phyloP scores from a whole-genome alignment of 2,329 filamentous ascomycete genomes.

The Akanthomyces dipterigenus region DNA sequence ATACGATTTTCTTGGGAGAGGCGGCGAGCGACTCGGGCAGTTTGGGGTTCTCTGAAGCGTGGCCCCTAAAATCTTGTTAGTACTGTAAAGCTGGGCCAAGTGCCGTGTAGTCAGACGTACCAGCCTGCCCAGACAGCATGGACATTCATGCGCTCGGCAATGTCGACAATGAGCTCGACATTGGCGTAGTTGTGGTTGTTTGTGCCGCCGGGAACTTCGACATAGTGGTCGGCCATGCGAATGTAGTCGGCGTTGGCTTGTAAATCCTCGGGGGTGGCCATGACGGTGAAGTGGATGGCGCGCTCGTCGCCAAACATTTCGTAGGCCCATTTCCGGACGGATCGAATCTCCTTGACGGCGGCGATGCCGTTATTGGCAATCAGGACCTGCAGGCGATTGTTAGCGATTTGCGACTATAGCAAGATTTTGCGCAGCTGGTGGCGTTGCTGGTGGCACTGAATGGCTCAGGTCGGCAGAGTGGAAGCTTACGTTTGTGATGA shows the following conservation, averaged over 20 bases:
- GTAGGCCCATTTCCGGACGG: conserved; percentile 99
- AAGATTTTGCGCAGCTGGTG: no score
- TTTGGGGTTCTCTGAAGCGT: conserved; percentile 97
- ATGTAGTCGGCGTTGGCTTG: conserved; percentile 98
- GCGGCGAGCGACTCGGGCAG: conserved; percentile 92
- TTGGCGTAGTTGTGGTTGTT: conserved; percentile 99
- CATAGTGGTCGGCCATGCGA: conserved; percentile 98
- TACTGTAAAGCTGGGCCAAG: background rate
- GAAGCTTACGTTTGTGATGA: conserved; percentile 85
- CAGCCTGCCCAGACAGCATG: conserved; percentile 99
- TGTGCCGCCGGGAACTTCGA: conserved; percentile 95
- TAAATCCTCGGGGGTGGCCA: conserved; percentile 98
- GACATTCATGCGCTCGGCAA: conserved; percentile 96
- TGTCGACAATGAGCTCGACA: conserved; percentile 96
- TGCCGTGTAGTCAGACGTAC: conserved; percentile 46
- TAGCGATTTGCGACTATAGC: background rate
- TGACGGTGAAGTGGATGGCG: conserved; percentile 98
- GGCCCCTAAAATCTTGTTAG: conserved; percentile 55
- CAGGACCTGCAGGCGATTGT: conserved; percentile 59
- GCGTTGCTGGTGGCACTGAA: background rate
- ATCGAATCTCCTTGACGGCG: conserved; percentile 98
- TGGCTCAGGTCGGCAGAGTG: background rate
- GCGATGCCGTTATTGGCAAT: conserved; percentile 99
- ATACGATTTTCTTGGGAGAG: conserved; percentile 97
- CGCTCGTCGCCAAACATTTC: conserved; percentile 98